Percentiles rank a stretch among this genome's conserved stretches.
Conservation (phyloP, 2,329 filamentous ascomycete species). For the Chrysoporthe austroafricana region DNA sequence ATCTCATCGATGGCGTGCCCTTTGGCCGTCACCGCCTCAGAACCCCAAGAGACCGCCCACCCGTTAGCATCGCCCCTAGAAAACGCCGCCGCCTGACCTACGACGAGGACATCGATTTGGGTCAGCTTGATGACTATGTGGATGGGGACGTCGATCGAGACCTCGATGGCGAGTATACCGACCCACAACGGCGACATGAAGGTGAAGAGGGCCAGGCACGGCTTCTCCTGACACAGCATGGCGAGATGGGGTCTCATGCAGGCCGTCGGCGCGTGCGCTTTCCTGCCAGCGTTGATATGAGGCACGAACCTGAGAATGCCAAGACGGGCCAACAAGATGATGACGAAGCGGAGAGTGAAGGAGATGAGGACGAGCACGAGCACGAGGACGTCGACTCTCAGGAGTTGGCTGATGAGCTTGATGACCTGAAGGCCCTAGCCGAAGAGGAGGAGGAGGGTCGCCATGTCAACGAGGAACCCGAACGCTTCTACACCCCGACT, state of each 20-base stretch:
- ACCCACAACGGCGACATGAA: slow-evolving; percentile 28
- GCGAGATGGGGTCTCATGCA: slow-evolving; percentile 14
- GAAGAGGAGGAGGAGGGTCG: slow-evolving; percentile 31
- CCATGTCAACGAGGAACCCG: not conserved
- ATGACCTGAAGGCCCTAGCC: slow-evolving; percentile 23
- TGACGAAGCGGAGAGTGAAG: slow-evolving; percentile 31
- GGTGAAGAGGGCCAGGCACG: slow-evolving; percentile 32
- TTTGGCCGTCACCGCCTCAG: slow-evolving; percentile 77
- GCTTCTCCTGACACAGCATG: slow-evolving; percentile 24
- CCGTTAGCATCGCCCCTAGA: slow-evolving; percentile 71
- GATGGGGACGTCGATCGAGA: slow-evolving; percentile 42
- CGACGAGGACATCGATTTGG: slow-evolving; percentile 44
- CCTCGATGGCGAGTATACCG: slow-evolving; percentile 36
- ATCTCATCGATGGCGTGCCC: slow-evolving; percentile 82
- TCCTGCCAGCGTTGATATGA: slow-evolving; percentile 3
- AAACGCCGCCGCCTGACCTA: slow-evolving; percentile 65
- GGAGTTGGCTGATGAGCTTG: slow-evolving; percentile 44
- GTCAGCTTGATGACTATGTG: slow-evolving; percentile 44
- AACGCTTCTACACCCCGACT: slow-evolving; percentile 30
- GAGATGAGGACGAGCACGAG: slow-evolving; percentile 32
- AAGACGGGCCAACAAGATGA: slow-evolving; percentile 28
- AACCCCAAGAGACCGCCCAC: slow-evolving; percentile 62
- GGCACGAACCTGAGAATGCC: slow-evolving; percentile 23
- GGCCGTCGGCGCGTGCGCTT: slow-evolving; percentile 25
- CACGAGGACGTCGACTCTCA: slow-evolving; percentile 32